These are phyloP conservation scores for Pleurotus salmoneostramineus DNA, from an alignment of 768 basidiomycete species.

Conservation along the genomic window DNA sequence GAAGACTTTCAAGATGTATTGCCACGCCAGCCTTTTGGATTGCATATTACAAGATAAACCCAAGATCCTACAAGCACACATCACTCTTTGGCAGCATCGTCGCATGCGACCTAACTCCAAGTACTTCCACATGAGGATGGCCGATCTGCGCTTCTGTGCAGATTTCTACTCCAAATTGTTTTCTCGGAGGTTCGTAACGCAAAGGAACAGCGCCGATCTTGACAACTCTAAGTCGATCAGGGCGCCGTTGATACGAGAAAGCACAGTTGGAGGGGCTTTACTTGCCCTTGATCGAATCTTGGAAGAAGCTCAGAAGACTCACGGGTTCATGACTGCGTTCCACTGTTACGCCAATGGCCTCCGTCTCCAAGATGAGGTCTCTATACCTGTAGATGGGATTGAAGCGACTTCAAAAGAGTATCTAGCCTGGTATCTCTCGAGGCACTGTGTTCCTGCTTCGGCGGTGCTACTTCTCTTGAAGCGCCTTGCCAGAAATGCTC, in stretches of 20 bases:
- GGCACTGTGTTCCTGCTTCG: constrained; percentile 68
- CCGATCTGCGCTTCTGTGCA: constrained; percentile 69
- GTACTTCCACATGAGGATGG: constrained; percentile 64
- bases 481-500: constrained; percentile 59
- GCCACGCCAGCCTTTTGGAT: constrained; percentile 76
- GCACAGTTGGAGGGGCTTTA: constrained; percentile 62
- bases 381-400: neutral
- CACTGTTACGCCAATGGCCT: constrained; percentile 44
- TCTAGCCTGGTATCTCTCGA: constrained; percentile 69
- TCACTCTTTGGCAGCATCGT: constrained; percentile 68
- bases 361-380: neutral
- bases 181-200: constrained; percentile 67
- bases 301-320: constrained; percentile 33
- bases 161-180: constrained; percentile 78
- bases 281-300: constrained; percentile 60
- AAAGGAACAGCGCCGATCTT: constrained; percentile 41
- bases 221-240: neutral
- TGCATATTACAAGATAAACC: constrained; percentile 91
- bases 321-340: constrained; percentile 38
- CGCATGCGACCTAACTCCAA: constrained; percentile 51
- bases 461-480: constrained; percentile 61
- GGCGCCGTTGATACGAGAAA: constrained; percentile 66
- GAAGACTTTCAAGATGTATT: constrained; percentile 62
- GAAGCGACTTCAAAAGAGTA: constrained; percentile 21
- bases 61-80: constrained; percentile 68